phyloP scores from a whole-genome alignment of 768 basidiomycete genomes.

The Tricholoma hemisulphureum region DNA sequence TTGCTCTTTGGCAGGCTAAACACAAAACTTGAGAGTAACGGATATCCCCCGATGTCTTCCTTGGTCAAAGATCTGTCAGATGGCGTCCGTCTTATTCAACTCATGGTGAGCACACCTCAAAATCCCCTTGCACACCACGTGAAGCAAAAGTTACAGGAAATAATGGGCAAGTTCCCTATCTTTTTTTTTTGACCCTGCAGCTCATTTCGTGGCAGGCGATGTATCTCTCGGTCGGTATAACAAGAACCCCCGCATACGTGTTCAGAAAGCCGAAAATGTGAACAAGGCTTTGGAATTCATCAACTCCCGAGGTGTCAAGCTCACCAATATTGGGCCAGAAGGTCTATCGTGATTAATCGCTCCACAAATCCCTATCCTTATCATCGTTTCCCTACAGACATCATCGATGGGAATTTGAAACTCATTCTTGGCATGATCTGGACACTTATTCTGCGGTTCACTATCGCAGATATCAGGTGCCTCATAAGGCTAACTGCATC shows the following conservation, averaged over 20 bases:
- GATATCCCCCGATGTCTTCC: constrained; percentile 85
- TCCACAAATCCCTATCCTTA: constrained; percentile 3
- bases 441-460: constrained; percentile 96
- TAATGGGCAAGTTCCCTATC: constrained; percentile 68
- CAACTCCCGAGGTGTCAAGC: constrained; percentile 86
- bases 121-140: not conserved
- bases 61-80: constrained; percentile 90
- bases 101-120: constrained; percentile 61
- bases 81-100: constrained; percentile 92
- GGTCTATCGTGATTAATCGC: constrained; percentile 41
- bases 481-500: not conserved
- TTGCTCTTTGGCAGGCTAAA: constrained; percentile 75
- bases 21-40: constrained; percentile 84
- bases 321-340: constrained; percentile 98
- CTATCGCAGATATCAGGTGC: constrained; percentile 96
- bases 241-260: constrained; percentile 82
- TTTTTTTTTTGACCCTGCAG: not conserved
- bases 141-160: constrained; percentile 60
- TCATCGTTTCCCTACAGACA: constrained; percentile 54
- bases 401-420: constrained; percentile 98
- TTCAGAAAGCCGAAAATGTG: constrained; percentile 98
- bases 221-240: constrained; percentile 95
- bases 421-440: constrained; percentile 99
- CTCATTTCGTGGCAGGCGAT: constrained; percentile 53
- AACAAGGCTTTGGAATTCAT: constrained; percentile 97